A percentile compares a stretch with the other conserved stretches of the same genome.
Evolutionary conservation across 2,329 filamentous ascomycete species (phyloP).

Genomic region (Trichophyton benhamiae): DNA sequence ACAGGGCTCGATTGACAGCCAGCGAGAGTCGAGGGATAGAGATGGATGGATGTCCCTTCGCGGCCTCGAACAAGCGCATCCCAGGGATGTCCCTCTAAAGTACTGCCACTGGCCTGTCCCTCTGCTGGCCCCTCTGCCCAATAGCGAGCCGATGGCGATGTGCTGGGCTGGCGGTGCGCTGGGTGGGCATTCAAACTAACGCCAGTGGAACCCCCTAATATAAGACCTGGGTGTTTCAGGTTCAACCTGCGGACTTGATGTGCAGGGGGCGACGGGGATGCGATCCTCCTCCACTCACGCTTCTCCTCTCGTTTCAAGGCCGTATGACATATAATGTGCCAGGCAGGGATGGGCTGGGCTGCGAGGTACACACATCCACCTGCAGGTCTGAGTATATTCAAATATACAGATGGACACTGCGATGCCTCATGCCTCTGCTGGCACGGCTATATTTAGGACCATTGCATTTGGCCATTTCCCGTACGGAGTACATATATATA

Average conservation of each 20-base stretch:
- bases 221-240: slow-evolving; percentile 3
- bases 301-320: slow-evolving; percentile 2
- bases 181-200: slow-evolving; percentile 2
- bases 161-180: slow-evolving; percentile 1
- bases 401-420: background rate
- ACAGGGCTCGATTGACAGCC: background rate
- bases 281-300: slow-evolving; percentile 1
- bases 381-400: background rate
- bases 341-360: background rate
- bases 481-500: background rate
- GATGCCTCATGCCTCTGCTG: background rate
- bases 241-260: slow-evolving; percentile 2
- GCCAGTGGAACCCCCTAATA: slow-evolving; percentile 1
- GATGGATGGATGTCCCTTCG: background rate
- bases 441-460: background rate
- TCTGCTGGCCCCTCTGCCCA: background rate
- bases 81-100: background rate
- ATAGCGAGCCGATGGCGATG: background rate
- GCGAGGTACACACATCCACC: background rate
- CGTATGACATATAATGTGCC: slow-evolving; percentile 1
- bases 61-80: slow-evolving; percentile 3
- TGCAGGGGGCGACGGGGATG: background rate
- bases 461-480: background rate
- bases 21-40: background rate
- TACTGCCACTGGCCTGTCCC: background rate